Conservation (phyloP, 371 early-diverging fungal genomes). For the Mucor circinelloides region DNA sequence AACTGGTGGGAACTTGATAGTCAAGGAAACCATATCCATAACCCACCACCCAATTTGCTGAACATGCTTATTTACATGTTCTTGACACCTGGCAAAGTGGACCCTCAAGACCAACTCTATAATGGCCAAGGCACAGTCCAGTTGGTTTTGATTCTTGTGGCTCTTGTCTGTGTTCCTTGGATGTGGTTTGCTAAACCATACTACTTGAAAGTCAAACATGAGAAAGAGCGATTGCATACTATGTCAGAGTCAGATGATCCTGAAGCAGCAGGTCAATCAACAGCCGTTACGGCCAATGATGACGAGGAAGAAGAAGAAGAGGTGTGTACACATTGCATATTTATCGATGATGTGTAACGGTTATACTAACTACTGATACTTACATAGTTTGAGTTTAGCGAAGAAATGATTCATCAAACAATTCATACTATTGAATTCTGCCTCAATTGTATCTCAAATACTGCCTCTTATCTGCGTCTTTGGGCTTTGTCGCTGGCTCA, state of each 20-base stretch:
- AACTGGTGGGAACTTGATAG: conserved; percentile 81
- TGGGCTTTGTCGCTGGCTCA: conserved; percentile 99
- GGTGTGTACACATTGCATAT: conserved; percentile 3
- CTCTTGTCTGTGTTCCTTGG: conserved; percentile 96
- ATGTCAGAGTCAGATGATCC: conserved; percentile 42
- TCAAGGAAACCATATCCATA: conserved; percentile 65
- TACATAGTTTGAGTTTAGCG: conserved; percentile 87
- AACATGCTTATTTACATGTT: conserved; percentile 99
- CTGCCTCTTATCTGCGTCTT: conserved; percentile 98
- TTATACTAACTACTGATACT: conserved; percentile 26
- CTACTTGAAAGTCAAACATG: conserved; percentile 79
- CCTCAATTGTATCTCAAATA: conserved; percentile 98
- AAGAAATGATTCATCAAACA: conserved; percentile 94
- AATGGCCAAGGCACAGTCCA: conserved; percentile 92
- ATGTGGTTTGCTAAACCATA: conserved; percentile 98
- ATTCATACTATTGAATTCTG: conserved; percentile 99
- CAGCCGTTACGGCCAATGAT: conserved; percentile 33
- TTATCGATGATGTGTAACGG: background rate
- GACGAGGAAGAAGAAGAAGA: conserved; percentile 58
- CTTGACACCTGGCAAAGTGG: conserved; percentile 91
- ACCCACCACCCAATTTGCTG: conserved; percentile 92
- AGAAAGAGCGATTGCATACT: conserved; percentile 75
- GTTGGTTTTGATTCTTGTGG: conserved; percentile 79
- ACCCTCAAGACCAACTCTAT: conserved; percentile 73
- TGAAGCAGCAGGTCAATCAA: conserved; percentile 19